Evolutionary conservation across 2,329 filamentous ascomycete species (phyloP).

Genomic region (Paecilomyces sp.): DNA sequence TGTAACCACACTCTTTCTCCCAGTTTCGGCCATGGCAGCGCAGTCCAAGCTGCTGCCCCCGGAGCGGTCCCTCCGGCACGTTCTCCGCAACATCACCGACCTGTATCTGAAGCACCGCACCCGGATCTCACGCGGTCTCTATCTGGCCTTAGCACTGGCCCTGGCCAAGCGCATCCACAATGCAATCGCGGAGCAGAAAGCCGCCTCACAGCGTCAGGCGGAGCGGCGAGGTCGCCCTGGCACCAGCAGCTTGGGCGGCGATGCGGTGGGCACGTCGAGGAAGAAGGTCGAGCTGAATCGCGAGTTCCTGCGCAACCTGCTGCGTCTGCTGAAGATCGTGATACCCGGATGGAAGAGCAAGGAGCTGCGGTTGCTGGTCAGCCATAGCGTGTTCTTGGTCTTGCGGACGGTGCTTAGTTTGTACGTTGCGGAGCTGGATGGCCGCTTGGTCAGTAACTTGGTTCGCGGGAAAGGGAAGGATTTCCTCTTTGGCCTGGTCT

Average conservation of each 20-base stretch:
- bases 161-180: slow-evolving; percentile 81
- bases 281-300: slow-evolving; percentile 90
- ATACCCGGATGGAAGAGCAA: slow-evolving; percentile 86
- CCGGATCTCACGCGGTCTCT: slow-evolving; percentile 74
- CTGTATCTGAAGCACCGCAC: slow-evolving; percentile 75
- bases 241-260: slow-evolving; percentile 29
- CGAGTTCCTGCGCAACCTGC: slow-evolving; percentile 72
- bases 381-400: slow-evolving; percentile 89
- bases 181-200: slow-evolving; percentile 89
- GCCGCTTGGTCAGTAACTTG: slow-evolving; percentile 81
- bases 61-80: slow-evolving; percentile 58
- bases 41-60: slow-evolving; percentile 65
- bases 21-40: slow-evolving; percentile 53
- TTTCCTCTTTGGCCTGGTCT: slow-evolving; percentile 79
- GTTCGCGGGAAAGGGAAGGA: slow-evolving; percentile 87
- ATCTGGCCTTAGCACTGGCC: slow-evolving; percentile 72
- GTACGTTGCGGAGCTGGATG: slow-evolving; percentile 94
- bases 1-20: neutral
- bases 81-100: slow-evolving; percentile 59
- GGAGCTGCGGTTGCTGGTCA: slow-evolving; percentile 76
- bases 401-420: slow-evolving; percentile 85
- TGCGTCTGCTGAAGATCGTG: slow-evolving; percentile 74
- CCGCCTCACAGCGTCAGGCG: slow-evolving; percentile 63
- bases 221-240: slow-evolving; percentile 50
- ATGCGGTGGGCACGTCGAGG: slow-evolving; percentile 33